Evolutionary conservation across 176 grass and related monocot species (phyloP).

Genomic region (Rhynchospora breviuscula): DNA sequence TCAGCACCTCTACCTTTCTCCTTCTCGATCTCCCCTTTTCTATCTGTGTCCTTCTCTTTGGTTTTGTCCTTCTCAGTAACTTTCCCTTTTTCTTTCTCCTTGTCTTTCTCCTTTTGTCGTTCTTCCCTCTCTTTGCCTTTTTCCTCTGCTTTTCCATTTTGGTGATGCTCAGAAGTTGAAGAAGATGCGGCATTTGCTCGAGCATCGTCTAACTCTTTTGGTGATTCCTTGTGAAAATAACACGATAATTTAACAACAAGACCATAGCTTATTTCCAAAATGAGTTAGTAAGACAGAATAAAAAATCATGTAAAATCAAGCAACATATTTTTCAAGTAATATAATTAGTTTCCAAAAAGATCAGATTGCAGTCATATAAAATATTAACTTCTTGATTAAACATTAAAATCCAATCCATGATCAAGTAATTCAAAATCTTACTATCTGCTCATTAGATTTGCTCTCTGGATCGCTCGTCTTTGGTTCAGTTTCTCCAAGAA

Average conservation of each 20-base stretch:
- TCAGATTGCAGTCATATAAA: neutral
- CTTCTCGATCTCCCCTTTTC: conserved; percentile 79
- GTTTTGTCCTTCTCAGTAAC: conserved; percentile 68
- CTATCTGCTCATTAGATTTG: conserved; percentile 73
- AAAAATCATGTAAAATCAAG: neutral
- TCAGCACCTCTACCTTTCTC: conserved; percentile 86
- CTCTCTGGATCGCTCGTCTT: conserved; percentile 68
- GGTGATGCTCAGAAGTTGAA: conserved; percentile 43
- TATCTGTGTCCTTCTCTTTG: conserved; percentile 77
- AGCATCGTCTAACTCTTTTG: conserved; percentile 53
- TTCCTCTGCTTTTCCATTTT: conserved; percentile 58
- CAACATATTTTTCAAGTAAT: neutral
- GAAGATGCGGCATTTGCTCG: conserved; percentile 50
- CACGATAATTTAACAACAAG: conserved; percentile 14
- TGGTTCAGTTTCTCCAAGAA: conserved; percentile 84
- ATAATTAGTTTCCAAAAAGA: neutral
- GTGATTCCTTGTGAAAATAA: conserved; percentile 47
- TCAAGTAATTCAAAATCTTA: conserved; percentile 49
- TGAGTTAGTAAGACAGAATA: neutral
- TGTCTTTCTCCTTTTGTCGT: conserved; percentile 77
- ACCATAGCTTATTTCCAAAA: neutral
- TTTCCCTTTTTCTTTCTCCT: conserved; percentile 68
- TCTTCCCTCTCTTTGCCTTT: conserved; percentile 54
- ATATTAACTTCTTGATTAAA: neutral
- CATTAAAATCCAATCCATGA: conserved; percentile 20